Evolutionary conservation across 352 stramenopile genomes (phyloP).

Genomic region (Phytophthora hibernalis): DNA sequence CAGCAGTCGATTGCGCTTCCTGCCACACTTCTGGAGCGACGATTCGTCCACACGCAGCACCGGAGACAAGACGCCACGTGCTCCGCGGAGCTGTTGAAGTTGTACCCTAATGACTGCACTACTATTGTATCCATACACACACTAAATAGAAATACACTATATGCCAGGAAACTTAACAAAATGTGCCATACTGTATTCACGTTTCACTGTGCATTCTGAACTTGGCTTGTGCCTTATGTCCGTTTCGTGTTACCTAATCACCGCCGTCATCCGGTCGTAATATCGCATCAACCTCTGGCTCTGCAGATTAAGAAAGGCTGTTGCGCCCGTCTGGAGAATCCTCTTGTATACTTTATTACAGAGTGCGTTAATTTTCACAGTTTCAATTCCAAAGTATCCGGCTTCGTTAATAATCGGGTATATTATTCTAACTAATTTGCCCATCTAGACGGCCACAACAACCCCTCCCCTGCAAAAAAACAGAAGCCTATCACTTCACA

Average conservation of each 20-base stretch:
- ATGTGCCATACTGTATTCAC: background rate
- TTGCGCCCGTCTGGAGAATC: no score
- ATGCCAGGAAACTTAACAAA: background rate
- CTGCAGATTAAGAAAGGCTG: no score
- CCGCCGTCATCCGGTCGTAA: slow-evolving; percentile 1
- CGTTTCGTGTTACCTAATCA: background rate
- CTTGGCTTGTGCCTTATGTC: background rate
- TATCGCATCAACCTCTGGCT: slow-evolving; percentile 18
- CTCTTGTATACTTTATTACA: no score
- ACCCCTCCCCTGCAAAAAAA: no score
- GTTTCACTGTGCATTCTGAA: background rate
- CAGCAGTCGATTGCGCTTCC: slow-evolving; percentile 25
- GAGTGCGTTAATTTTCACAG: no score
- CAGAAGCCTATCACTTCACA: background rate
- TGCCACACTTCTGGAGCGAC: slow-evolving; percentile 36
- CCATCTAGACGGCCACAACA: no score
- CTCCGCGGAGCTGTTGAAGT: slow-evolving; percentile 17
- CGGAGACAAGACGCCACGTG: slow-evolving; percentile 5
- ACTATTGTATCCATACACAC: background rate
- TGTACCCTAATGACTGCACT: slow-evolving; percentile 7
- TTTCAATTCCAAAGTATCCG: no score
- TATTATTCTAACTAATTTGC: no score
- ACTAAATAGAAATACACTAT: background rate
- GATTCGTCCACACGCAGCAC: slow-evolving; percentile 22
- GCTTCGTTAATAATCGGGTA: no score